These are phyloP conservation scores for Rhododendron williamsianum DNA, from an alignment of 148 eudicot genomes.

Conservation along the genomic window DNA sequence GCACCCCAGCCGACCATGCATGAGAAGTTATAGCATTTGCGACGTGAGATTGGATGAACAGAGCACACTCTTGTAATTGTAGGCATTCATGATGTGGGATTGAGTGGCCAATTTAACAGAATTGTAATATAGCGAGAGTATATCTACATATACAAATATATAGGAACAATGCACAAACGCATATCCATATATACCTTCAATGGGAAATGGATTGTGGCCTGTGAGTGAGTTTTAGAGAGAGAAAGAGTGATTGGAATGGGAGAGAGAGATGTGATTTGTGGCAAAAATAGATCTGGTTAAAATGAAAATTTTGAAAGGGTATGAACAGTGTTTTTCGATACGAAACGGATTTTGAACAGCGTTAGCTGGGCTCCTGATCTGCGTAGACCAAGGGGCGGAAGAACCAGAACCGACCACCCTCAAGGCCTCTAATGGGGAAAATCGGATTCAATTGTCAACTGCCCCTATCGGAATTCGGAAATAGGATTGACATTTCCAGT, in stretches of 20 bases:
- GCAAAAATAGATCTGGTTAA: not conserved
- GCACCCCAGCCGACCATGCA: constrained; percentile 64
- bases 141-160: not conserved
- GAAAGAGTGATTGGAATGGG: not conserved
- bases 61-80: constrained; percentile 85
- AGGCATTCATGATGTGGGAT: not conserved
- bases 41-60: constrained; percentile 86
- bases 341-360: no score
- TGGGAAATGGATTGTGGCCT: not conserved
- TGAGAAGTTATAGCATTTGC: constrained; percentile 69
- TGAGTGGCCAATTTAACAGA: not conserved
- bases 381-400: no score
- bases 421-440: no score
- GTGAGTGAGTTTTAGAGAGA: not conserved
- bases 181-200: not conserved
- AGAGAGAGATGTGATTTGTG: not conserved
- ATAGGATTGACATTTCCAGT: no score
- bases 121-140: not conserved
- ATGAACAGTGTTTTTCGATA: not conserved
- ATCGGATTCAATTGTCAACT: no score
- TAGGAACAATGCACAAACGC: not conserved
- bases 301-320: not conserved
- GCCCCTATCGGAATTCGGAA: no score
- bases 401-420: no score
- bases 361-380: no score